A percentile compares a stretch with the other conserved stretches of the same genome.
Evolutionary conservation across 495 filamentous ascomycete genomes (phyloP).

Genomic region (Xylaria venustula): DNA sequence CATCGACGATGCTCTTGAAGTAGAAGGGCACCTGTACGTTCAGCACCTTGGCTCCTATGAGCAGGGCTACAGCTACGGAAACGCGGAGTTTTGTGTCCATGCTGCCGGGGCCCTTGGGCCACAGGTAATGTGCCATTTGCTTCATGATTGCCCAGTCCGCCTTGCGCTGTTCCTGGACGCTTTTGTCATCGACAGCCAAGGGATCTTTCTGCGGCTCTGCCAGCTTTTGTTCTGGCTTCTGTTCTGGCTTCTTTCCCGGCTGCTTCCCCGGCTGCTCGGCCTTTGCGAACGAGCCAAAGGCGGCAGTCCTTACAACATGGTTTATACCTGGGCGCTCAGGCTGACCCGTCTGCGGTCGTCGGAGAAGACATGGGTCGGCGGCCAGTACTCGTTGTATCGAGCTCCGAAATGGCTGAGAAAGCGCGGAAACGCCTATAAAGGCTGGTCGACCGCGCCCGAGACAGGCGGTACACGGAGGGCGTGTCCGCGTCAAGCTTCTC

Average conservation of each 20-base stretch:
- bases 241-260: not conserved
- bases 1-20: conserved; percentile 95
- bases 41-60: conserved; percentile 89
- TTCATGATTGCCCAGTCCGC: conserved; percentile 99
- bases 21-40: conserved; percentile 99
- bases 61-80: conserved; percentile 70
- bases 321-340: not conserved
- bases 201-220: conserved; percentile 30
- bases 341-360: not conserved
- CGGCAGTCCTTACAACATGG: not conserved
- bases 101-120: conserved; percentile 83
- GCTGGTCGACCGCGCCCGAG: not conserved
- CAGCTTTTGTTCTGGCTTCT: conserved; percentile 27
- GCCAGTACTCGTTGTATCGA: conserved; percentile 12
- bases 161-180: conserved; percentile 82
- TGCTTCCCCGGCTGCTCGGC: conserved; percentile 3
- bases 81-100: conserved; percentile 81
- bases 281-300: conserved; percentile 13
- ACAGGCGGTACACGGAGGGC: conserved; percentile 3
- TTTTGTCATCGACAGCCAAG: conserved; percentile 47
- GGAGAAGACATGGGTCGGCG: not conserved
- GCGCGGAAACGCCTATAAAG: not conserved
- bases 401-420: not conserved
- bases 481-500: conserved; percentile 10
- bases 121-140: conserved; percentile 95